Evolutionary conservation across 768 basidiomycete species (phyloP).

Genomic region (Phaeotremella skinneri): DNA sequence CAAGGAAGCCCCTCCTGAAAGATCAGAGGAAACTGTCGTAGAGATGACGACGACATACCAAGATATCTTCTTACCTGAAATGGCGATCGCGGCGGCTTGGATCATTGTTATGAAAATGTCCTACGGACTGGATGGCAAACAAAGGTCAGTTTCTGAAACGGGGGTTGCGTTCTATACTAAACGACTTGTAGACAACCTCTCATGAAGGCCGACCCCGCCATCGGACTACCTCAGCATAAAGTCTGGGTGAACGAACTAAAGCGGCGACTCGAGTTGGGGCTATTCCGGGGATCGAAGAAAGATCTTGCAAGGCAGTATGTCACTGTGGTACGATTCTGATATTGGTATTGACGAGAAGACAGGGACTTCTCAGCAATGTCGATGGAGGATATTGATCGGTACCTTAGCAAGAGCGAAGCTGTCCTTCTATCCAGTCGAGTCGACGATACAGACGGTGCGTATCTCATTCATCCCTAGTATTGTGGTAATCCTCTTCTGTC

Average conservation of each 20-base stretch:
- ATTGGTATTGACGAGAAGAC: not conserved
- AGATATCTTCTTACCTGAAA: slow-evolving; percentile 61
- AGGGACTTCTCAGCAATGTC: slow-evolving; percentile 36
- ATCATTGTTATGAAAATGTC: slow-evolving; percentile 77
- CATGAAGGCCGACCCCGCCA: slow-evolving; percentile 59
- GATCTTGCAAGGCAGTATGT: slow-evolving; percentile 28
- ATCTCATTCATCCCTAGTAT: not conserved
- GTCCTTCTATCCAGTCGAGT: slow-evolving; percentile 27
- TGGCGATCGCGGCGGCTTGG: slow-evolving; percentile 60
- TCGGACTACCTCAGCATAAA: slow-evolving; percentile 59
- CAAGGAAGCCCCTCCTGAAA: not conserved
- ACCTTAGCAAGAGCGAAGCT: slow-evolving; percentile 25
- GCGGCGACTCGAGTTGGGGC: slow-evolving; percentile 9
- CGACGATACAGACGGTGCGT: slow-evolving; percentile 12
- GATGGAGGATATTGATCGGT: slow-evolving; percentile 35
- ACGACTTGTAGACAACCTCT: slow-evolving; percentile 40
- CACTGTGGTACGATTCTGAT: not conserved
- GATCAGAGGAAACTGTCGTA: slow-evolving; percentile 58
- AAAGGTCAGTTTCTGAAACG: slow-evolving; percentile 55
- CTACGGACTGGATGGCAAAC: slow-evolving; percentile 73
- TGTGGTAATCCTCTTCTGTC: not conserved
- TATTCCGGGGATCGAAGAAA: slow-evolving; percentile 54
- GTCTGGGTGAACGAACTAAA: slow-evolving; percentile 55
- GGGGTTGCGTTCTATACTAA: not conserved
- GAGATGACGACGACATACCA: slow-evolving; percentile 62